These are phyloP conservation scores for Pyrenophora teres DNA, from an alignment of 2,329 filamentous ascomycete species.

Conservation along the genomic window DNA sequence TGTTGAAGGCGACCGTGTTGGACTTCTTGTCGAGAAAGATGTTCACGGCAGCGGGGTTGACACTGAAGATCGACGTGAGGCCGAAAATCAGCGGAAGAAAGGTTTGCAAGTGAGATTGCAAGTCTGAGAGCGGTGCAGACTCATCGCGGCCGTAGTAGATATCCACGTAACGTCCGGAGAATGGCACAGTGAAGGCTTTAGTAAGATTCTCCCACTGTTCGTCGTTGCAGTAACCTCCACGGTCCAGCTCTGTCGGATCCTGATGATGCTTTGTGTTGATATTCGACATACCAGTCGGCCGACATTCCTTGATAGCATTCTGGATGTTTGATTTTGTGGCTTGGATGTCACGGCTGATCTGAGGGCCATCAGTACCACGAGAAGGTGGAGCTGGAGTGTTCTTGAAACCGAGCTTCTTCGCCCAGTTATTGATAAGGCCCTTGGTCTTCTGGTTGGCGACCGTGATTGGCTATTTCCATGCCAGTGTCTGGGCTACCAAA, in stretches of 20 bases:
- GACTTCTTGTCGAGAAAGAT: slow-evolving; percentile 84
- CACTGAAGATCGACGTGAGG: slow-evolving; percentile 61
- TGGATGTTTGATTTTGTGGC: slow-evolving; percentile 45
- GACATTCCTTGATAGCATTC: slow-evolving; percentile 46
- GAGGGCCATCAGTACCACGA: slow-evolving; percentile 35
- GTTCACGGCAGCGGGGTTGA: slow-evolving; percentile 72
- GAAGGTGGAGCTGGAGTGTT: slow-evolving; percentile 23
- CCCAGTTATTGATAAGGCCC: slow-evolving; percentile 44
- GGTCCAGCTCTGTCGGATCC: slow-evolving; percentile 45
- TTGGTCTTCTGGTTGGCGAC: slow-evolving; percentile 28
- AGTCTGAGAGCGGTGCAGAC: slow-evolving; percentile 29
- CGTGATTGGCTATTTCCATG: slow-evolving; percentile 34
- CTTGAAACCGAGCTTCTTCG: slow-evolving; percentile 46
- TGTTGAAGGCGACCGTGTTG: slow-evolving; percentile 90
- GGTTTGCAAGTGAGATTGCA: slow-evolving; percentile 31
- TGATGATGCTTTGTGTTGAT: slow-evolving; percentile 45
- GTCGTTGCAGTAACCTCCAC: slow-evolving; percentile 46
- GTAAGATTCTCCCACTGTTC: slow-evolving; percentile 46
- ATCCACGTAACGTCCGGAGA: slow-evolving; percentile 41
- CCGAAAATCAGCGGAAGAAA: slow-evolving; percentile 44
- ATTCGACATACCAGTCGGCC: slow-evolving; percentile 38
- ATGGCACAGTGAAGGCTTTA: slow-evolving; percentile 44
- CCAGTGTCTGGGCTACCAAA: slow-evolving; percentile 44
- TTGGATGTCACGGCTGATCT: slow-evolving; percentile 42
- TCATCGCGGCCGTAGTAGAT: slow-evolving; percentile 44